Evolutionary conservation across 805 yeast species (phyloP), one percentile per base, ranked within the genome.

Genomic region (Kuraishia hungarica): DNA sequence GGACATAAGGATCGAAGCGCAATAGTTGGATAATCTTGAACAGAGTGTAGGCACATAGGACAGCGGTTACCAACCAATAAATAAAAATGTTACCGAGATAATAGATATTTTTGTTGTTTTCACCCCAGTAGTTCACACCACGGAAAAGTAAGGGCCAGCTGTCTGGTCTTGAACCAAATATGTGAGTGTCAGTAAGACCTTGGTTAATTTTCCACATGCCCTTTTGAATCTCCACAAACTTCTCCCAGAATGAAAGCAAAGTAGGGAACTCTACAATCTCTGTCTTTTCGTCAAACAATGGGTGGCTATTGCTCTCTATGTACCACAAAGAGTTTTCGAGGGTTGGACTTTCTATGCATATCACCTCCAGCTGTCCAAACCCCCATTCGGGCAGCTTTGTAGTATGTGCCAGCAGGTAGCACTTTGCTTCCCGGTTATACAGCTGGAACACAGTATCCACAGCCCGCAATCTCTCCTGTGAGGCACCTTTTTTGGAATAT

Each of bases 351-450:
- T 84, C 85, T 54, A 90, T 79, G 68, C 99, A 94, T 48, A 90
- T 72, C 11, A 93, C 96, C 73, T 94, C 99, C 70, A 87, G 89
- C 67, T 91, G 97, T 57, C 77, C 77, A 61, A 78, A 80, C 1
- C 88, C 97, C 7, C 59, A 60, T 26, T 76, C 78, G n/a, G 97
- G 97, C 48, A 94, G 74, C 64, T 76, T 80, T 21, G 77, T 77
- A 50, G 79, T 80, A 65, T 92, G 96, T n/a, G 91, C 82, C 61
- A 90, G 69, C 55, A 94, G 68, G 20, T 76, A 74, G 69, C 99
- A 94, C 29, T 78, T 75, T 29, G 87, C 80, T 47, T 84, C 84
- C 19, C 75, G 70, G 68, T 89, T 96, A 54, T 77, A 72, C 20
- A 93, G 71, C 66, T 82, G 84, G 72, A 94, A 84, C 26, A 83